A percentile compares a stretch with the other conserved stretches of the same genome.
Evolutionary conservation across 2,329 filamentous ascomycete genomes (phyloP).

Genomic region (Aspergillus sp.): DNA sequence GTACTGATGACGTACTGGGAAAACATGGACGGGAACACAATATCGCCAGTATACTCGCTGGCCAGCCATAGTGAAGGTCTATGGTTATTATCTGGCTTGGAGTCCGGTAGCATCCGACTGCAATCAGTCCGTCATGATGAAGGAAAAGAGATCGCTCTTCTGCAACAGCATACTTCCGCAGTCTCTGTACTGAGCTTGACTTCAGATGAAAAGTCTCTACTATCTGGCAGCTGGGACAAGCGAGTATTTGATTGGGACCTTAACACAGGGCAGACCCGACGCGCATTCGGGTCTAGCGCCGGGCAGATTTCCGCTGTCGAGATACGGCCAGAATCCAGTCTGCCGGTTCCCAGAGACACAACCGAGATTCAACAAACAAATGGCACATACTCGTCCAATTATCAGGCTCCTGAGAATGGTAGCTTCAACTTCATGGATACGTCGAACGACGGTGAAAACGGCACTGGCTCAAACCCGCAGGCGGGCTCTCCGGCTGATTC

Average conservation of each 20-base stretch:
- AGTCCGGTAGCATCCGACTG: constrained; percentile 88
- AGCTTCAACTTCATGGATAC: constrained; percentile 52
- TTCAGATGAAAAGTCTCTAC: constrained; percentile 79
- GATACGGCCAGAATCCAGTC: constrained; percentile 72
- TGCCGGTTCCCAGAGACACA: constrained; percentile 74
- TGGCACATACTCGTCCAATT: constrained; percentile 77
- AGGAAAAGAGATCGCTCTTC: constrained; percentile 79
- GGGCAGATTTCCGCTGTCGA: constrained; percentile 89
- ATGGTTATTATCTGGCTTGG: constrained; percentile 87
- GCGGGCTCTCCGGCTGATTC: constrained; percentile 71
- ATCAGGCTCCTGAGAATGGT: constrained; percentile 61
- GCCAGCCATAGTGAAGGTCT: constrained; percentile 86
- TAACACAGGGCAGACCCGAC: constrained; percentile 75
- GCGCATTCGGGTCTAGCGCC: constrained; percentile 74
- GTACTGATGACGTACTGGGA: constrained; percentile 98
- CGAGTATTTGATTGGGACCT: constrained; percentile 92
- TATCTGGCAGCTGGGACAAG: constrained; percentile 98
- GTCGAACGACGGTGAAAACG: constrained; percentile 37
- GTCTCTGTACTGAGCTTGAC: constrained; percentile 84
- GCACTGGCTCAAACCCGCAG: constrained; percentile 58
- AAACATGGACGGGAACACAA: constrained; percentile 74
- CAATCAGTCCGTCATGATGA: constrained; percentile 94
- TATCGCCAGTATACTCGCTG: constrained; percentile 93
- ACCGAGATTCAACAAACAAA: constrained; percentile 55
- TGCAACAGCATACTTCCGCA: constrained; percentile 84